Conservation (phyloP, 768 basidiomycete species). For the Leccinum broughii region DNA sequence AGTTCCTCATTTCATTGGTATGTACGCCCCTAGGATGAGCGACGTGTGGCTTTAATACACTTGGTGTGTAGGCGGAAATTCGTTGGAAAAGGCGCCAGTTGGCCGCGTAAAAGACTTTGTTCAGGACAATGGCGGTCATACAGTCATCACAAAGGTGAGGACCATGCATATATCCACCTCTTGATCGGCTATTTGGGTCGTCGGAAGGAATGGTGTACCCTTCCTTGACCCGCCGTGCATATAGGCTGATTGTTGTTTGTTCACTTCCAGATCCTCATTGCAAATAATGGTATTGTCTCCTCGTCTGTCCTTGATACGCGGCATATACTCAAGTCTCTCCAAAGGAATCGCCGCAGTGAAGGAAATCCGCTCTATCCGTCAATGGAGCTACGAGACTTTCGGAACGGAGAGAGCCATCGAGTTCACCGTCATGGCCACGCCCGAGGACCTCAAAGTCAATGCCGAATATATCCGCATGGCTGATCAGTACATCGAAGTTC, state of each 20-base stretch:
- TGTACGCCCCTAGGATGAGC: slow-evolving; percentile 12
- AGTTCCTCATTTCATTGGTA: slow-evolving; percentile 67
- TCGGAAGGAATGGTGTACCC: not conserved
- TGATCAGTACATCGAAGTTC: slow-evolving; percentile 97
- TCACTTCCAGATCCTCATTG: slow-evolving; percentile 81
- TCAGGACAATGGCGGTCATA: slow-evolving; percentile 88
- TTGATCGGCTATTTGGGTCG: slow-evolving; percentile 6
- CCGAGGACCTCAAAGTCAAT: slow-evolving; percentile 97
- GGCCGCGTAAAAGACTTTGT: slow-evolving; percentile 90
- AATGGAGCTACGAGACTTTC: slow-evolving; percentile 99
- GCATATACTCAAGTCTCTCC: slow-evolving; percentile 25
- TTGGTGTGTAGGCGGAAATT: slow-evolving; percentile 78
- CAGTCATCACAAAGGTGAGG: slow-evolving; percentile 95
- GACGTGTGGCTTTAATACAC: slow-evolving; percentile 13
- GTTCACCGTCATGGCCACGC: slow-evolving; percentile 99
- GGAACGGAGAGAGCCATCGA: slow-evolving; percentile 94
- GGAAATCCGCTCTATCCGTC: slow-evolving; percentile 97
- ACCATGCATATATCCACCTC: slow-evolving; percentile 17
- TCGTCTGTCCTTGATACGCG: slow-evolving; percentile 3
- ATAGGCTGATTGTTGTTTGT: slow-evolving; percentile 9
- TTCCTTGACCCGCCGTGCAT: not conserved
- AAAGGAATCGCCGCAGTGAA: slow-evolving; percentile 97
- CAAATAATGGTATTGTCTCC: slow-evolving; percentile 80
- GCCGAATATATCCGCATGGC: slow-evolving; percentile 99
- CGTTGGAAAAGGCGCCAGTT: slow-evolving; percentile 78